Percentiles rank a stretch among this genome's conserved stretches.
Evolutionary conservation across 495 filamentous ascomycete genomes (phyloP).

Genomic region (Penicillium flavigenum): DNA sequence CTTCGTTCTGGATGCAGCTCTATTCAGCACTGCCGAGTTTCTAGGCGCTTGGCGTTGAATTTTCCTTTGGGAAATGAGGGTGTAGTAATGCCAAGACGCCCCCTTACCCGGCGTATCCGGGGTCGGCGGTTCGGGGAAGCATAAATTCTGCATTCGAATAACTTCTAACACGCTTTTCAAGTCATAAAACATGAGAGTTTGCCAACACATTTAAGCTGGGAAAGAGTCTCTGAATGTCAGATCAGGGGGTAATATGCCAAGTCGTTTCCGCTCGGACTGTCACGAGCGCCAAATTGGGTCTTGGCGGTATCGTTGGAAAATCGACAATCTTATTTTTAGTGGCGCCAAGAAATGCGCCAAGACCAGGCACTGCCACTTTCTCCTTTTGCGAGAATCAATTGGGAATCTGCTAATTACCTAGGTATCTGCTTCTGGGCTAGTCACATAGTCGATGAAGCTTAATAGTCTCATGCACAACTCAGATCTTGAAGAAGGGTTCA

Average conservation of each 20-base stretch:
- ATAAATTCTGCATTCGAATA: neutral
- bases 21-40: slow-evolving; percentile 5
- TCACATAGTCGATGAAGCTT: no score
- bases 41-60: neutral
- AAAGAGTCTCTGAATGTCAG: neutral
- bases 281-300: neutral
- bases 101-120: slow-evolving; percentile 2
- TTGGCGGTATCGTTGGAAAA: neutral
- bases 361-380: slow-evolving; percentile 2
- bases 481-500: no score
- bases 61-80: neutral
- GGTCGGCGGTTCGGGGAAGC: slow-evolving; percentile 1
- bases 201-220: neutral
- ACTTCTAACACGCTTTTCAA: neutral
- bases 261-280: slow-evolving; percentile 5
- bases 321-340: slow-evolving; percentile 1
- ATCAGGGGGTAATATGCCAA: slow-evolving; percentile 2
- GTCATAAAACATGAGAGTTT: neutral
- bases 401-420: no score
- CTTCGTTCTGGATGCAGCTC: neutral
- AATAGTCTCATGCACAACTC: no score
- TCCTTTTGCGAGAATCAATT: no score
- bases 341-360: slow-evolving; percentile 5
- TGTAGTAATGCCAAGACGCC: slow-evolving; percentile 9
- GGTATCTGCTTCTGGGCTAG: no score